Conservation (phyloP, 352 stramenopile genomes). For the Globisporangium middletonii region DNA sequence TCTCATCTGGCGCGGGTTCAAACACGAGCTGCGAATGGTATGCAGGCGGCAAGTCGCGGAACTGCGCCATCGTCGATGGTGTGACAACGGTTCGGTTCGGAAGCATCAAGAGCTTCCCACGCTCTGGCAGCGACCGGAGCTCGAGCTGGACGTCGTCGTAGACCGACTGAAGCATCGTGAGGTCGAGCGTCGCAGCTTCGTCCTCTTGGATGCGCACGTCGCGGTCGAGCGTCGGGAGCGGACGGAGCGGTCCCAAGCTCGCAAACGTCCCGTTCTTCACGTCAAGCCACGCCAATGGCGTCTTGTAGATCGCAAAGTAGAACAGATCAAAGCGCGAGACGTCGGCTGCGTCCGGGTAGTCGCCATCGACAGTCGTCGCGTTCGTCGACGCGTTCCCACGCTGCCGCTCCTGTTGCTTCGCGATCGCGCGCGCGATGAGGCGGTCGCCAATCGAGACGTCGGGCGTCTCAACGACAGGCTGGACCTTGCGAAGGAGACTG, state of each 20-base stretch:
- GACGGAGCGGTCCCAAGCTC: slow-evolving; percentile 31
- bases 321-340: slow-evolving; percentile 61
- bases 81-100: slow-evolving; percentile 40
- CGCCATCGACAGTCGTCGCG: slow-evolving; percentile 4
- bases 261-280: slow-evolving; percentile 16
- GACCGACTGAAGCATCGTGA: slow-evolving; percentile 51
- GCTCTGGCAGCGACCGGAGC: slow-evolving; percentile 34
- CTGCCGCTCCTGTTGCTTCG: slow-evolving; percentile 5
- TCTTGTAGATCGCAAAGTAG: slow-evolving; percentile 61
- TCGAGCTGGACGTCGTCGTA: slow-evolving; percentile 57
- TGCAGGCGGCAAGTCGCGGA: slow-evolving; percentile 34
- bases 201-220: slow-evolving; percentile 41
- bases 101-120: slow-evolving; percentile 44
- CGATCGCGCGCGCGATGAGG: slow-evolving; percentile 7
- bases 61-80: slow-evolving; percentile 27
- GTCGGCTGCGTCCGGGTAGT: slow-evolving; percentile 33
- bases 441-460: slow-evolving; percentile 7
- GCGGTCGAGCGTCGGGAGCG: slow-evolving; percentile 26
- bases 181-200: slow-evolving; percentile 32
- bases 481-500: slow-evolving; percentile 24
- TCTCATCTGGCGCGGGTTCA: slow-evolving; percentile 29
- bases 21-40: slow-evolving; percentile 53
- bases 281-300: slow-evolving; percentile 7
- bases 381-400: background rate
- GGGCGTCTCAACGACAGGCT: slow-evolving; percentile 5